phyloP scores from a whole-genome alignment of 352 stramenopile genomes.

The Phytopythium aichiense region DNA sequence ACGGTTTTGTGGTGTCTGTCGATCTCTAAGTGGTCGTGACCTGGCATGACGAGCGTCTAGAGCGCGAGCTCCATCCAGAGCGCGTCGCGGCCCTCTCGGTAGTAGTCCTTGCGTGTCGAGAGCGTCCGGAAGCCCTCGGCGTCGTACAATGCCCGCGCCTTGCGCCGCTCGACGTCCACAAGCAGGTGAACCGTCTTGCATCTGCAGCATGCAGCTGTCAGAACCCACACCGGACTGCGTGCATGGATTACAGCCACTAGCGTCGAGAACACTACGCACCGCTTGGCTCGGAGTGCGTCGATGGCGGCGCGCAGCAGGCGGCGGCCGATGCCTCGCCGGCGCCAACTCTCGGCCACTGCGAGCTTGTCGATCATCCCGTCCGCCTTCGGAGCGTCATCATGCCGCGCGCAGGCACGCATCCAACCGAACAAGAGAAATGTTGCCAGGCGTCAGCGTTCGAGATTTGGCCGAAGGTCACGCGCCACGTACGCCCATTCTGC shows the following conservation, averaged over 20 bases:
- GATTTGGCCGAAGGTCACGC: neutral
- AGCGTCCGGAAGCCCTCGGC: conserved; percentile 26
- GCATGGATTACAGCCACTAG: neutral
- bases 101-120: conserved; percentile 32
- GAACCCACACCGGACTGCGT: neutral
- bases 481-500: conserved; percentile 29
- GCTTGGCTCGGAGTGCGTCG: conserved; percentile 17
- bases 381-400: conserved; percentile 10
- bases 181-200: conserved; percentile 19
- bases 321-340: conserved; percentile 29
- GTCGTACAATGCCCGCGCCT: conserved; percentile 38
- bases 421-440: conserved; percentile 1
- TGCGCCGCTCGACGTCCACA: conserved; percentile 28
- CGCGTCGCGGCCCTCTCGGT: conserved; percentile 32
- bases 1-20: too few species aligned
- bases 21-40: neutral
- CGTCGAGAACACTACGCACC: conserved; percentile 9
- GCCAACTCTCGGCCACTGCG: conserved; percentile 26
- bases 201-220: conserved; percentile 10
- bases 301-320: conserved; percentile 30
- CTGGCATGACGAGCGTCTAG: neutral
- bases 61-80: conserved; percentile 27
- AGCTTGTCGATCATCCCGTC: conserved; percentile 43
- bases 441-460: neutral
- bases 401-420: neutral